Conservation (phyloP, 352 stramenopile species). For the Phytophthora constricta region DNA sequence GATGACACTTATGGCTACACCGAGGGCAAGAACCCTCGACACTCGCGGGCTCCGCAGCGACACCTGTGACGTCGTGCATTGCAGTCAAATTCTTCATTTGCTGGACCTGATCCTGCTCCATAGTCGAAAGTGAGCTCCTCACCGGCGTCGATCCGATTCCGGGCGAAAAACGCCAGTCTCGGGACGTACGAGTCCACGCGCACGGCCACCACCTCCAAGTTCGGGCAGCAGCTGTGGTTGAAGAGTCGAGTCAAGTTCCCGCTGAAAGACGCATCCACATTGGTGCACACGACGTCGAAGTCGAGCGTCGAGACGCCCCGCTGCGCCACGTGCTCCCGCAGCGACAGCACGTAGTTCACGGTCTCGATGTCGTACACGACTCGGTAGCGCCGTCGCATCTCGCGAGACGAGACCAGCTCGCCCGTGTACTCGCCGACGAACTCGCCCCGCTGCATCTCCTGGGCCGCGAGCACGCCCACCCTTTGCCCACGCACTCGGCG, state of each 20-base stretch:
- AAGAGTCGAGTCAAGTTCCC: slow-evolving; percentile 73
- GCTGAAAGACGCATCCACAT: slow-evolving; percentile 56
- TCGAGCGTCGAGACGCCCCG: background rate
- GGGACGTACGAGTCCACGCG: slow-evolving; percentile 68
- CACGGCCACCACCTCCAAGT: slow-evolving; percentile 53
- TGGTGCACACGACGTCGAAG: slow-evolving; percentile 55
- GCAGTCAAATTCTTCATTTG: background rate
- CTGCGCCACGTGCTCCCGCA: slow-evolving; percentile 50
- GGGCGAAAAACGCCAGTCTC: slow-evolving; percentile 61
- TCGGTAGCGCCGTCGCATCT: slow-evolving; percentile 50
- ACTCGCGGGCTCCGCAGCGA: slow-evolving; percentile 35
- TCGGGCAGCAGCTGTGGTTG: slow-evolving; percentile 75
- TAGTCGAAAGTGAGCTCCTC: slow-evolving; percentile 79
- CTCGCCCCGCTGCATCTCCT: slow-evolving; percentile 38
- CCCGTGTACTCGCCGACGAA: slow-evolving; percentile 75
- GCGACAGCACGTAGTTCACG: slow-evolving; percentile 64
- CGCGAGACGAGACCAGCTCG: slow-evolving; percentile 54
- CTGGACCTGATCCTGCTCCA: slow-evolving; percentile 16
- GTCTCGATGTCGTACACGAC: slow-evolving; percentile 27
- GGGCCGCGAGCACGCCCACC: slow-evolving; percentile 50
- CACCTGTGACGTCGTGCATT: slow-evolving; percentile 19
- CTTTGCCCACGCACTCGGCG: slow-evolving; percentile 34
- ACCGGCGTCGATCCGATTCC: slow-evolving; percentile 27
- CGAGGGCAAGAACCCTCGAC: slow-evolving; percentile 45
- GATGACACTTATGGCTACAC: background rate